Conservation (phyloP, 495 filamentous ascomycete species). For the Aspergillus saccharolyticus region DNA sequence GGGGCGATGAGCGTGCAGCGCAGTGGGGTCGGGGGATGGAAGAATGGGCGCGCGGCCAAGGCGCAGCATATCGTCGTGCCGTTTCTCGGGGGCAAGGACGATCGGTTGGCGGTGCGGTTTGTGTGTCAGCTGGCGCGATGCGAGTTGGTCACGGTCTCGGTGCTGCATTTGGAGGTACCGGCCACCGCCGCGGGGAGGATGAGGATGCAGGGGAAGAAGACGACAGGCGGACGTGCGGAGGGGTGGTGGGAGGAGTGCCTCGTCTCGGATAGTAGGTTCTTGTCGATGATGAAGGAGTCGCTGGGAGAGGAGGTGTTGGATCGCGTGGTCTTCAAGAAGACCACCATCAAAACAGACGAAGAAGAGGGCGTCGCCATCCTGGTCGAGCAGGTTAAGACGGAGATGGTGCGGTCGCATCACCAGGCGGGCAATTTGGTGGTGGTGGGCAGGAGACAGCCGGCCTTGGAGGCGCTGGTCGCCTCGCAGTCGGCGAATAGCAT, state of each 20-base stretch:
- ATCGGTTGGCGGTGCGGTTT: conserved; percentile 72
- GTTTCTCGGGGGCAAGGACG: conserved; percentile 82
- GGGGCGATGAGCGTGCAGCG: conserved; percentile 56
- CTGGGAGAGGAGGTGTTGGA: conserved; percentile 50
- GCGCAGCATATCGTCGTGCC: conserved; percentile 82
- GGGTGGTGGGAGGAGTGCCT: not conserved
- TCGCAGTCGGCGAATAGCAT: conserved; percentile 32
- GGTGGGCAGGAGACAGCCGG: not conserved
- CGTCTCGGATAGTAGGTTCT: conserved; percentile 52
- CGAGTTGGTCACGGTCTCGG: conserved; percentile 53
- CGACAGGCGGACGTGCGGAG: not conserved
- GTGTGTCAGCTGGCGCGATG: conserved; percentile 77
- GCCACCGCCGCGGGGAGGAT: not conserved
- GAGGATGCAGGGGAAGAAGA: not conserved
- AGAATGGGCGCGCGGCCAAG: conserved; percentile 25
- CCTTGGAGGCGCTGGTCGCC: not conserved
- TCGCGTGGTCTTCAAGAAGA: conserved; percentile 55
- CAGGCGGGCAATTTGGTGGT: not conserved
- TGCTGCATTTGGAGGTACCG: conserved; percentile 25
- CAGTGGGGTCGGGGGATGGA: too few relatives aligned
- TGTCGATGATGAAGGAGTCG: conserved; percentile 58
- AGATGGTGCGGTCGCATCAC: not conserved
- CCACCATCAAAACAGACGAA: too few relatives aligned
- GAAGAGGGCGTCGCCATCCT: not conserved
- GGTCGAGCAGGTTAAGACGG: not conserved